Percentiles rank a stretch among this genome's conserved stretches.
phyloP scores from a whole-genome alignment of 225 moss, liverwort and hornwort genomes.

The Rhytidiadelphus loreus region DNA sequence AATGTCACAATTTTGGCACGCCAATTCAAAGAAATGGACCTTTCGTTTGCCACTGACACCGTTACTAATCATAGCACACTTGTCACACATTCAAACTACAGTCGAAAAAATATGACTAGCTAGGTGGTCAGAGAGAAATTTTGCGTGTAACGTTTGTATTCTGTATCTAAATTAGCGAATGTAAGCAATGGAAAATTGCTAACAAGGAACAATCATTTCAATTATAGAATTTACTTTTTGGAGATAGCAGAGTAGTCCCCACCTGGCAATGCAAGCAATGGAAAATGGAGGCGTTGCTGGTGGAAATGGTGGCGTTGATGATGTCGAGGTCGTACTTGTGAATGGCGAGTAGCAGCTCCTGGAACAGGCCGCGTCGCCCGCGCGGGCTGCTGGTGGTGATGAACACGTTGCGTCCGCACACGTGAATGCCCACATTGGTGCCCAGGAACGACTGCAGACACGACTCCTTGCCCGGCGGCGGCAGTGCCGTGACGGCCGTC shows the following conservation, averaged over 20 bases:
- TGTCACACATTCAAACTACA: background rate
- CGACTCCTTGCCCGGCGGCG: slow-evolving; percentile 51
- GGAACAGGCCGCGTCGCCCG: slow-evolving; percentile 59
- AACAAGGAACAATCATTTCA: too few relatives aligned
- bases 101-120: background rate
- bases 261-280: slow-evolving; percentile 94
- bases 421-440: slow-evolving; percentile 86
- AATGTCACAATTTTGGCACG: background rate
- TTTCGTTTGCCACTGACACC: background rate
- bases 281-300: slow-evolving; percentile 72
- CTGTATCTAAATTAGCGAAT: background rate
- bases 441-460: slow-evolving; percentile 78
- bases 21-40: background rate
- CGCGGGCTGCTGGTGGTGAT: slow-evolving; percentile 94
- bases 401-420: slow-evolving; percentile 83
- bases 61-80: background rate
- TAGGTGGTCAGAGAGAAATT: background rate
- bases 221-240: too few relatives aligned
- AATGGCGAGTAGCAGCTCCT: slow-evolving; percentile 65
- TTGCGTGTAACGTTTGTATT: background rate
- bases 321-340: slow-evolving; percentile 73
- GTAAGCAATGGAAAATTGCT: background rate
- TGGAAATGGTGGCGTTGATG: slow-evolving; percentile 92
- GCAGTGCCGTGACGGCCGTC: slow-evolving; percentile 38
- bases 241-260: background rate